Base-by-base conservation (phyloP, 768 basidiomycete genomes). In the Calvatia gigantea region DNA sequence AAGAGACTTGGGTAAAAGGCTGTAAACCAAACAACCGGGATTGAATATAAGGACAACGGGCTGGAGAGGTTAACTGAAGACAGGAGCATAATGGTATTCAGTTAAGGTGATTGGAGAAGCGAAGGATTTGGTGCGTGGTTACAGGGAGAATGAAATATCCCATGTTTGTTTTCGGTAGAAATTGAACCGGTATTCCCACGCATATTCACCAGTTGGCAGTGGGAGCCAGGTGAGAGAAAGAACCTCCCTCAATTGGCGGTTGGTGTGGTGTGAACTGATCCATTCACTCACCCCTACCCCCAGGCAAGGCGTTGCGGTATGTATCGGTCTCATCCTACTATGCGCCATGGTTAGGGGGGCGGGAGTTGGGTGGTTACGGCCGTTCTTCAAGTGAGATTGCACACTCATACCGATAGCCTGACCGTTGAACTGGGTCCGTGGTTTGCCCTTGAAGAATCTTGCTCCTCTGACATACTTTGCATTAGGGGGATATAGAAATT, bases 41-140 rank as follows among this genome's bases (percentile, higher is more conserved):
- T 68, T 21, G 73, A 74, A 58, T 74, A 75, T 15, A 75, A 57
- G 23, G 68, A 69, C 17, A 73, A 63, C 2, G 69, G 64, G 25
- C 62, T 65, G 6, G 54, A 38, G 4, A 39, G 33, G 27, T 15
- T 39, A 29, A 38, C 48, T 23, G 61, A 59, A 37, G 55, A 39
- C 6, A 45, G 19, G 12, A 54, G 14, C 45, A 53, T 48, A 27
- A 28, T 46, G 12, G 38, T 42, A 19, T 19, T 23, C 19, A 23
- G 8, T 23, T 23, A 21, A 25, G 19, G 23, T 42, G 19, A 42
- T 42, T 19, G 41, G 41, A 42, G 19, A 25, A 23, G 17, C 9
- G 21, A 23, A 21, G 21, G 41, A 23, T 21, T 4, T 37, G 4
- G 8, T 37, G 11, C 35, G 4, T 12, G 35, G 12, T 37, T n/a